These are phyloP conservation scores for Teratosphaeria viscida DNA, from an alignment of 2,329 filamentous ascomycete genomes.

Conservation along the genomic window DNA sequence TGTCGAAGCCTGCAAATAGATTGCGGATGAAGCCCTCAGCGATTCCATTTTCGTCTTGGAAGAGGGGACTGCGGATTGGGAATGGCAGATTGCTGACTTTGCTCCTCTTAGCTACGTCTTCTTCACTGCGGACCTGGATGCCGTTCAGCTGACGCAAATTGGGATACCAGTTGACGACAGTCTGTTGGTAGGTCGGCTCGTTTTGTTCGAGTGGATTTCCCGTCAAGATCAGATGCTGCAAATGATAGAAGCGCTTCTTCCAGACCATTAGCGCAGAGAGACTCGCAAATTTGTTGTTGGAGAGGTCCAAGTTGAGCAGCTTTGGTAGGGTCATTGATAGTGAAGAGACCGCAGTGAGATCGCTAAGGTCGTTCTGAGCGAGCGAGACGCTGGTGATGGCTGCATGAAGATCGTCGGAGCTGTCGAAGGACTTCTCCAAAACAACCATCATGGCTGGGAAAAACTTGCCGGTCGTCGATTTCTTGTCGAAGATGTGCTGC, in stretches of 20 bases:
- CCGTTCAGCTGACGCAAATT: slow-evolving; percentile 68
- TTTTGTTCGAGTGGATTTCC: slow-evolving; percentile 58
- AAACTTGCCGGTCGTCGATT: slow-evolving; percentile 68
- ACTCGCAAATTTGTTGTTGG: slow-evolving; percentile 65
- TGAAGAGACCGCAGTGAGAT: slow-evolving; percentile 60
- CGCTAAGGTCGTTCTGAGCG: slow-evolving; percentile 65
- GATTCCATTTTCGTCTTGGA: slow-evolving; percentile 63
- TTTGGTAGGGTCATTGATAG: slow-evolving; percentile 74
- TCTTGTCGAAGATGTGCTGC: slow-evolving; percentile 65
- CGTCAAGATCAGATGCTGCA: slow-evolving; percentile 71
- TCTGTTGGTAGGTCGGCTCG: slow-evolving; percentile 46
- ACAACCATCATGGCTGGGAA: slow-evolving; percentile 88
- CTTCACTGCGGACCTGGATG: slow-evolving; percentile 59
- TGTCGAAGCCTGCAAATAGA: slow-evolving; percentile 67
- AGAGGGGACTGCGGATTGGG: slow-evolving; percentile 54
- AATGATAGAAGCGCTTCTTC: slow-evolving; percentile 65
- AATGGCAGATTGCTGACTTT: slow-evolving; percentile 46
- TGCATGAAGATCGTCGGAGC: slow-evolving; percentile 59
- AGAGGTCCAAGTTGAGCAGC: slow-evolving; percentile 79
- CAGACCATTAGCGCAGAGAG: slow-evolving; percentile 60
- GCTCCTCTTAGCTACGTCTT: slow-evolving; percentile 52
- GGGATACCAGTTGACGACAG: slow-evolving; percentile 73
- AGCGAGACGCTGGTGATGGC: slow-evolving; percentile 75
- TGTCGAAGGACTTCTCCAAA: slow-evolving; percentile 67
- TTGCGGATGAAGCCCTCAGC: slow-evolving; percentile 65